A percentile compares a stretch with the other conserved stretches of the same genome.
Evolutionary conservation across 2,329 filamentous ascomycete species (phyloP).

Genomic region (Penicillium vulpinum): DNA sequence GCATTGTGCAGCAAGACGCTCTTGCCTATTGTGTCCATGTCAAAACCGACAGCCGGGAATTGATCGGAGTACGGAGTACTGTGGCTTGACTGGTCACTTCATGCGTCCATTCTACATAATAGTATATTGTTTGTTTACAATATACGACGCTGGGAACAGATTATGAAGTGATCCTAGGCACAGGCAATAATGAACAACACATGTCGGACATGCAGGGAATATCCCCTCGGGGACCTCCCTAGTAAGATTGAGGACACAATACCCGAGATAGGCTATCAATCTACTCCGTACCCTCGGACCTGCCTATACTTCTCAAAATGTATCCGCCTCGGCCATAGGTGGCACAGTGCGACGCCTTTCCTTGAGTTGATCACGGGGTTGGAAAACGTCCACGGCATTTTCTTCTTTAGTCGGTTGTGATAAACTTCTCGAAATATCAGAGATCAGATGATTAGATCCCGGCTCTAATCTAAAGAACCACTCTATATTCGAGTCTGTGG

Average conservation of each 20-base stretch:
- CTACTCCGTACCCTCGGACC: not conserved
- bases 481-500: not conserved
- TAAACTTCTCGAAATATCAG: not conserved
- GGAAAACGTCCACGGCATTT: not conserved
- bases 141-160: not conserved
- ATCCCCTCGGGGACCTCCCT: not conserved
- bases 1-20: not conserved
- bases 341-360: constrained; percentile 1
- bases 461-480: not conserved
- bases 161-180: not conserved
- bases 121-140: not conserved
- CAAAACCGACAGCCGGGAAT: not conserved
- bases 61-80: not conserved
- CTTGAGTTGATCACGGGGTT: not conserved
- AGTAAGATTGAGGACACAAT: not conserved
- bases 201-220: constrained; percentile 2
- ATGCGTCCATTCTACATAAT: not conserved
- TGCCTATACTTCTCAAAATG: not conserved
- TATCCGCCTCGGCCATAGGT: not conserved
- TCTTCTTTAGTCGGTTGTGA: not conserved
- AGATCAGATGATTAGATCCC: not conserved
- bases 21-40: not conserved
- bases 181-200: not conserved
- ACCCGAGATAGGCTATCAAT: not conserved
- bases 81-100: not conserved